Evolutionary conservation across 495 filamentous ascomycete species (phyloP), one percentile per base, ranked within the genome.

Genomic region (Polyplosphaeria fusca): DNA sequence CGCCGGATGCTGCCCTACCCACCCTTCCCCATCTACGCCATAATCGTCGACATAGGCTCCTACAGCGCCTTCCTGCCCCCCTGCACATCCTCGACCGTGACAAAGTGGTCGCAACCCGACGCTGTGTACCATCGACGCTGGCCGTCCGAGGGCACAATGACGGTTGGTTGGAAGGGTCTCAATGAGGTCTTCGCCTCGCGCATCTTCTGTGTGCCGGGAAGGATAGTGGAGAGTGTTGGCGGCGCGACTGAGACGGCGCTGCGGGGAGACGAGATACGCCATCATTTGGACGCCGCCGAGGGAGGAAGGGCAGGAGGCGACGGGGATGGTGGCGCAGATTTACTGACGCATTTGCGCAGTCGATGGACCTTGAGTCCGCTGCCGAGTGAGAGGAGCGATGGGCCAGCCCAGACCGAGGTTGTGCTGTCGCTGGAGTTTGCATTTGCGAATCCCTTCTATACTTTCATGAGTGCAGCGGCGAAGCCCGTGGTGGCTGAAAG

Each of bases 51-150:
- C 68, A 83, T 96, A 58, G 77, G 86, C 70, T 80, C 79, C 62
- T 98, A 96, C 83, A 71, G 73, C 38, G 64, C 73, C 59, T 97
- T 94, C 82, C 81, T 96, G 26, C 92, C 92, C 7, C 94, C 93
- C 81, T 90, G 90, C 71, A 75, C 77, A 12, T 73, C 75, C 5
- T 88, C 86, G 1, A 77, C 71, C 26, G 87, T 96, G 1, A 95
- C 88, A n/a, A 61, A 63, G 28, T 69, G 61, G 54, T 79, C 77
- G 38, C 52, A 70, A 44, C 76, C 80, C 40, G 76, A 81, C 51
- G 67, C 74, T 0, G 14, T 42, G 19, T 61, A 67, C 55, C 64
- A 75, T 43, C 74, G 72, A 12, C 64, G 76, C 0, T 86, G 82
- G 71, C 93, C 93, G 0, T 77, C 79, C 19, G 82, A 82, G 64